A percentile compares a stretch with the other conserved stretches of the same genome.
Evolutionary conservation across 73 alveolate genomes (phyloP).

Genomic region (Blepharisma japonicum): DNA sequence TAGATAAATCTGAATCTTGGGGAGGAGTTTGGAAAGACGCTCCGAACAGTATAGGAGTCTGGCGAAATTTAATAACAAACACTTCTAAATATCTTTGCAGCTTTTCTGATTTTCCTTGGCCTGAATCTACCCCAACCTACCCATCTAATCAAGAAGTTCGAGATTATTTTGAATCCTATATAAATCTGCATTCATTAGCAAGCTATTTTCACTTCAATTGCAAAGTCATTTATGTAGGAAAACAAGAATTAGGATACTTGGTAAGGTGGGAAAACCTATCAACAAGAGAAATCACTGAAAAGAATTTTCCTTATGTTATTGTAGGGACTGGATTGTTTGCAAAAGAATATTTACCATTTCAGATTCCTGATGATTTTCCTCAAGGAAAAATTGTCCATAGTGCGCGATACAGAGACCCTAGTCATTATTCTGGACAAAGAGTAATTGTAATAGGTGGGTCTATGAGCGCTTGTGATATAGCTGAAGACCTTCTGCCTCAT

Average conservation of each 20-base stretch:
- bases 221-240: neutral
- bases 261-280: neutral
- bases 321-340: neutral
- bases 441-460: neutral
- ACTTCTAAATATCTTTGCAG: neutral
- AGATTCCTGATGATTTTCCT: neutral
- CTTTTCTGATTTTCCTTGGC: conserved; percentile 3
- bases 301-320: neutral
- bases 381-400: neutral
- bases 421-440: neutral
- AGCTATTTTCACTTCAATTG: conserved; percentile 16
- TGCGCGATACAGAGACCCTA: neutral
- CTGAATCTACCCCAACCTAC: neutral
- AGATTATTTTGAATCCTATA: neutral
- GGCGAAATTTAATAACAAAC: neutral
- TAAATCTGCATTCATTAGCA: neutral
- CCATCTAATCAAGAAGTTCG: neutral
- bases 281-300: no score
- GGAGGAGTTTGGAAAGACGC: neutral
- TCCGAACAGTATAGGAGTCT: neutral
- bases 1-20: neutral
- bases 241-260: neutral
- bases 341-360: neutral
- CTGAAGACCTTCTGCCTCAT: neutral
- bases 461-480: neutral